phyloP scores from a whole-genome alignment of 108 stramenopile species.

The Stephanodiscus triporus region DNA sequence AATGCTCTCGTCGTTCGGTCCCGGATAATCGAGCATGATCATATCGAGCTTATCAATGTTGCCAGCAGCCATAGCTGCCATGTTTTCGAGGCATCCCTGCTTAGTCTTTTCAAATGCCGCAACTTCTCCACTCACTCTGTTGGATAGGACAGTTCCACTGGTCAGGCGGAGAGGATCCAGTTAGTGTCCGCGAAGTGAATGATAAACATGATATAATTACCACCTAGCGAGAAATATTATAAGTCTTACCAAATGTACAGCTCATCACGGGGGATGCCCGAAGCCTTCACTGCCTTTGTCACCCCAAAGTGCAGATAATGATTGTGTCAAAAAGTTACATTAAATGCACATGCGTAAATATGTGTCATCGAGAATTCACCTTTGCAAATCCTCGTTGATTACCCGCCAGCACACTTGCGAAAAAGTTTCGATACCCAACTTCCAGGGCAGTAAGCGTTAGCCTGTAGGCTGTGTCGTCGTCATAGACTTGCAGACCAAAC shows the following conservation, averaged over 20 bases:
- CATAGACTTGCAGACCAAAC: slow-evolving; percentile 76
- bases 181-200: neutral
- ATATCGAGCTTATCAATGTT: slow-evolving; percentile 75
- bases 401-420: slow-evolving; percentile 75
- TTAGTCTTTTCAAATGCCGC: slow-evolving; percentile 63
- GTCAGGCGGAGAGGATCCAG: neutral
- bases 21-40: slow-evolving; percentile 87
- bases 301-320: neutral
- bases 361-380: slow-evolving; percentile 7
- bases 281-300: slow-evolving; percentile 59
- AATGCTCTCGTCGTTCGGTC: slow-evolving; percentile 73
- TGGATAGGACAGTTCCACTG: slow-evolving; percentile 74
- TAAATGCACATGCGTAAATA: neutral
- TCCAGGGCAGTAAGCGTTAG: slow-evolving; percentile 71
- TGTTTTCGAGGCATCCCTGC: slow-evolving; percentile 71
- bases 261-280: slow-evolving; percentile 68
- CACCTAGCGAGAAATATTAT: neutral
- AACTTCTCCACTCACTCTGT: slow-evolving; percentile 63
- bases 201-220: too few relatives aligned
- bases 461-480: slow-evolving; percentile 75
- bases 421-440: slow-evolving; percentile 79
- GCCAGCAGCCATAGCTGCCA: slow-evolving; percentile 63
- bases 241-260: slow-evolving; percentile 61
- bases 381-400: slow-evolving; percentile 79
- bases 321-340: neutral